A percentile compares a stretch with the other conserved stretches of the same genome.
phyloP scores from a whole-genome alignment of 2,329 filamentous ascomycete genomes.

The Zymoseptoria crescenta region DNA sequence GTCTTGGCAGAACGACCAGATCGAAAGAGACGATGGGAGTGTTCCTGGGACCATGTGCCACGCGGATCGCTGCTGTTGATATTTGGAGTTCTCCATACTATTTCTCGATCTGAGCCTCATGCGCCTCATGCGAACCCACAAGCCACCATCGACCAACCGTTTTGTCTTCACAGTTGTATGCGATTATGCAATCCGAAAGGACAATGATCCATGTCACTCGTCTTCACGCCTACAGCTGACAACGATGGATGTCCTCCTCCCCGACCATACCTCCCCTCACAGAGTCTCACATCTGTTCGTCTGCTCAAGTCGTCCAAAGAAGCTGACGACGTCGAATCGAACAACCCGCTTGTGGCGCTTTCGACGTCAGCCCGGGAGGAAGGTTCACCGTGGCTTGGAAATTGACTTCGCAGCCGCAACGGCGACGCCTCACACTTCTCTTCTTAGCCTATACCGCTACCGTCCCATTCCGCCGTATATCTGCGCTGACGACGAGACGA shows the following conservation, averaged over 20 bases:
- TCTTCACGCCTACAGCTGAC: too few relatives aligned
- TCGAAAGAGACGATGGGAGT: not conserved
- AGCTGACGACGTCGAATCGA: not conserved
- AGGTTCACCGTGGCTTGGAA: not conserved
- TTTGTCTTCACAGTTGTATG: not conserved
- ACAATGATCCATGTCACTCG: too few relatives aligned
- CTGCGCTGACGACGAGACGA: too few relatives aligned
- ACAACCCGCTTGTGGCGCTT: not conserved
- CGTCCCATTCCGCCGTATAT: too few relatives aligned
- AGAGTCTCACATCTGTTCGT: too few relatives aligned
- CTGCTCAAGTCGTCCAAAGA: too few relatives aligned
- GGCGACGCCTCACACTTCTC: not conserved
- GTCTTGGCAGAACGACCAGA: not conserved
- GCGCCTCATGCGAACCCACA: not conserved
- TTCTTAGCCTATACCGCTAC: not conserved
- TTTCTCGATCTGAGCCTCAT: not conserved
- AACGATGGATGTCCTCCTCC: too few relatives aligned
- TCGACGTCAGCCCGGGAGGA: not conserved
- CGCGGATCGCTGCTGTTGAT: not conserved
- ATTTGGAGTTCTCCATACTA: not conserved
- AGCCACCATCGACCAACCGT: not conserved
- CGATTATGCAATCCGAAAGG: too few relatives aligned
- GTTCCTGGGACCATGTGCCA: not conserved
- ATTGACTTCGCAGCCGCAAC: not conserved
- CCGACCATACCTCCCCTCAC: too few relatives aligned